Base-by-base conservation (phyloP, 108 stramenopile species). In the Chaetoceros tenuissimus region DNA sequence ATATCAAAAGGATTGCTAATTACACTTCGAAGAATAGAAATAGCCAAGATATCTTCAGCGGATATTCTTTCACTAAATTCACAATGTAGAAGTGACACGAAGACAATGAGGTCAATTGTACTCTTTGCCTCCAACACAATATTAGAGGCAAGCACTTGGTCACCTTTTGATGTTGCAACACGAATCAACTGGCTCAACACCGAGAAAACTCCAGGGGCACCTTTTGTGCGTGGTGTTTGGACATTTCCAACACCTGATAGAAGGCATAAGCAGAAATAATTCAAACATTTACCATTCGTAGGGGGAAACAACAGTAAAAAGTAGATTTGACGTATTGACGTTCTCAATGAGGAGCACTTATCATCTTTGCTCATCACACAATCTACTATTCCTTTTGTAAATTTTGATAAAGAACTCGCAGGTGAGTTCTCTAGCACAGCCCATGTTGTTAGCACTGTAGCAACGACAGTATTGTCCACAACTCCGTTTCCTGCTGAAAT, bases 361-460 rank as follows among this genome's bases (percentile, higher is more conserved):
- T n/a, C n/a, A n/a, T n/a, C n/a, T n/a, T n/a, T n/a, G n/a, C n/a
- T n/a, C n/a, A n/a, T n/a, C n/a, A n/a, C n/a, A n/a, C n/a, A n/a
- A n/a, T n/a, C n/a, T n/a, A n/a, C n/a, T n/a, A n/a, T n/a, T n/a
- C n/a, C n/a, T n/a, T n/a, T n/a, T n/a, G n/a, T n/a, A n/a, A n/a
- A n/a, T n/a, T n/a, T n/a, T n/a, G n/a, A n/a, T n/a, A n/a, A n/a
- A n/a, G n/a, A n/a, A n/a, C n/a, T n/a, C 10, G 30, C 48, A 2
- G 78, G 69, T 24, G 71, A 51, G 2, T 68, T 31, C 47, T 70
- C 57, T 16, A 79, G 28, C 0, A 68, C 45, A 13, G 74, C 67
- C 78, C 78, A 80, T 19, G 68, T 66, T 2, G 74, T 75, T 46
- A 75, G 67, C 19, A 73, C 44, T 28, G 66, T 49, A 0, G 76